phyloP scores from a whole-genome alignment of 148 eudicot species.

The Nepenthes gracilis region DNA sequence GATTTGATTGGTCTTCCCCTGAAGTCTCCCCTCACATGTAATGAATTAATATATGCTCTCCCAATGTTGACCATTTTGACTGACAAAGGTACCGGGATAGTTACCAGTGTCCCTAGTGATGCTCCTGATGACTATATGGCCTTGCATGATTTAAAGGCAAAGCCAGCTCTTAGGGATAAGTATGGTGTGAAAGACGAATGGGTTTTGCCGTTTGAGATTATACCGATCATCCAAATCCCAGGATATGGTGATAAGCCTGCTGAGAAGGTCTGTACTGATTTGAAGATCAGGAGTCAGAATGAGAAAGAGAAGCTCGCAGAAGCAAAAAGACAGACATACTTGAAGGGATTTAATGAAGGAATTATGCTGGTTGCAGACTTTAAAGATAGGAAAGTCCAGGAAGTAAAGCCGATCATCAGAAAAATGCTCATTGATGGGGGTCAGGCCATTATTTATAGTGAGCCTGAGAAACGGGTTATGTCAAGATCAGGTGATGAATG shows the following conservation, averaged over 20 bases:
- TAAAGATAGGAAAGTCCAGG: conserved; percentile 73
- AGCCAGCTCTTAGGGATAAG: conserved; percentile 73
- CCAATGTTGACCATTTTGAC: conserved; percentile 87
- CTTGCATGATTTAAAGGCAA: conserved; percentile 63
- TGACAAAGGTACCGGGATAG: conserved; percentile 92
- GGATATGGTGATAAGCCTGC: conserved; percentile 90
- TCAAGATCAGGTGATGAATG: conserved; percentile 97
- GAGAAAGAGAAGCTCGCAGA: conserved; percentile 87
- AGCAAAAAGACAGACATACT: conserved; percentile 71
- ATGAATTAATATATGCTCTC: conserved; percentile 61
- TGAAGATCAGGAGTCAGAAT: conserved; percentile 85
- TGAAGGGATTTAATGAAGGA: conserved; percentile 87
- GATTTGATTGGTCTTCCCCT: conserved; percentile 84
- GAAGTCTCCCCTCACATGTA: conserved; percentile 65
- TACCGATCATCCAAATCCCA: conserved; percentile 74
- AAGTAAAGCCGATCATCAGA: conserved; percentile 63
- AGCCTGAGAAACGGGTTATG: conserved; percentile 90
- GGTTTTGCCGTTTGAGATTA: conserved; percentile 72
- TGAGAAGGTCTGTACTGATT: conserved; percentile 74
- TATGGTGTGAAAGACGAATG: conserved; percentile 77
- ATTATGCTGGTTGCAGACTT: conserved; percentile 64
- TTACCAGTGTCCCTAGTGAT: conserved; percentile 94
- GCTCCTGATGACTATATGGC: conserved; percentile 91
- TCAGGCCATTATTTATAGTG: conserved; percentile 75
- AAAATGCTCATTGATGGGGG: conserved; percentile 53